A percentile compares a stretch with the other conserved stretches of the same genome.
Evolutionary conservation across 352 stramenopile species (phyloP).

Genomic region (Phytopythium delawarense): DNA sequence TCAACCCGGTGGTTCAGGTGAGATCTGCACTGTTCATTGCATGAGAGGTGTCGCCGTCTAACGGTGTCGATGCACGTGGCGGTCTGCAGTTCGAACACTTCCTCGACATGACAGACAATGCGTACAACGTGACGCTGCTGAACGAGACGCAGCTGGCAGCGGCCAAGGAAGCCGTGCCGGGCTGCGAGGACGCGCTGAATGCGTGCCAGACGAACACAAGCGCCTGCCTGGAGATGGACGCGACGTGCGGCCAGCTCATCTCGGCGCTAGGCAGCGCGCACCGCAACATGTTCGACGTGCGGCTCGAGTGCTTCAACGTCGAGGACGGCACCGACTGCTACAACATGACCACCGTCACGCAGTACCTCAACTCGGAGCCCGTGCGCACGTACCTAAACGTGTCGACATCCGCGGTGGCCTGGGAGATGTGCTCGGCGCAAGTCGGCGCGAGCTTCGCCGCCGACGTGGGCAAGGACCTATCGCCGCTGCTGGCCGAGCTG

Average conservation of each 20-base stretch:
- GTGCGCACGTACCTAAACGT: conserved; percentile 36
- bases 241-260: conserved; percentile 16
- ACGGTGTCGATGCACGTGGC: neutral
- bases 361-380: conserved; percentile 52
- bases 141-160: conserved; percentile 14
- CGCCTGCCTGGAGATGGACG: conserved; percentile 14
- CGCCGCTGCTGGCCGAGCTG: conserved; percentile 18
- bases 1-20: conserved; percentile 37
- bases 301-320: conserved; percentile 16
- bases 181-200: conserved; percentile 22
- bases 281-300: conserved; percentile 58
- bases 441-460: conserved; percentile 76
- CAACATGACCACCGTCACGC: conserved; percentile 18
- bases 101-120: conserved; percentile 46
- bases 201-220: conserved; percentile 20
- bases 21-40: too few relatives aligned
- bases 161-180: conserved; percentile 22
- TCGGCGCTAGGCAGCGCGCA: conserved; percentile 10
- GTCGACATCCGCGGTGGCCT: conserved; percentile 30
- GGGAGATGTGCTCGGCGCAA: conserved; percentile 86
- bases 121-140: conserved; percentile 45
- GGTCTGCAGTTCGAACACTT: conserved; percentile 23
- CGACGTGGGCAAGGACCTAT: conserved; percentile 19
- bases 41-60: neutral
- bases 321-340: conserved; percentile 12